Evolutionary conservation across 2,329 filamentous ascomycete genomes (phyloP), one percentile per base, ranked within the genome.

Genomic region (Daldinia eschscholtzii): DNA sequence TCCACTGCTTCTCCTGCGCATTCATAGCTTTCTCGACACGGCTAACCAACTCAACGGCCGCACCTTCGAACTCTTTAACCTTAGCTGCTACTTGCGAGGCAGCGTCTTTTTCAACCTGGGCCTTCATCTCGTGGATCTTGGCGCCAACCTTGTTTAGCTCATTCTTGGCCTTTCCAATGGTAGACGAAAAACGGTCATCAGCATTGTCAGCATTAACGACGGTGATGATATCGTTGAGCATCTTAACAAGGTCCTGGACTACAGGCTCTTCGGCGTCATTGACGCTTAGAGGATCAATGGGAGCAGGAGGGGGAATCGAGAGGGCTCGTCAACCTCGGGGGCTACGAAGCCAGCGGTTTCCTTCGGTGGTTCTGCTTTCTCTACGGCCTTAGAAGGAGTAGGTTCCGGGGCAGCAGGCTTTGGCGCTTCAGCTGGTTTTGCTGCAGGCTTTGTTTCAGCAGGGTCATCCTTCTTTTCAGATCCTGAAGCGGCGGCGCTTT

Each of bases 211-310:
- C 92, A 80, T 98, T 97, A 79, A 98, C 91, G 53, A 97, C 93
- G 7, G 93, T 90, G 78, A 99, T 97, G 75, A 99, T 91, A 80
- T 97, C 93, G 82, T 99, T 99, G 75, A 99, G 87, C 83, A 97
- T 95, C 83, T 93, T 95, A 67, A 97, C 93, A 5, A 99, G 86
- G 76, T 98, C 93, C 81, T 98, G 94, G 23, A 98, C 92, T 39
- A 97, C 87, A 30, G 93, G 92, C 79, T 98, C 95, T 67, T 90
- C 89, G 60, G 92, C 93, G 75, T 93, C 88, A 61, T 88, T 86
- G 26, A 97, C 87, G 57, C 87, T 87, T 65, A 98, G 83, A 68
- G 94, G 89, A 77, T 97, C 93, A 73, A 98, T 93, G 15, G 89
- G 88, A 68, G 89, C 82, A 20, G 90, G 83, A 48, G 91, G 87